Percentiles rank a stretch among this genome's conserved stretches.
Evolutionary conservation across 345 rosid species (phyloP).

Genomic region (Hypericum perforatum): DNA sequence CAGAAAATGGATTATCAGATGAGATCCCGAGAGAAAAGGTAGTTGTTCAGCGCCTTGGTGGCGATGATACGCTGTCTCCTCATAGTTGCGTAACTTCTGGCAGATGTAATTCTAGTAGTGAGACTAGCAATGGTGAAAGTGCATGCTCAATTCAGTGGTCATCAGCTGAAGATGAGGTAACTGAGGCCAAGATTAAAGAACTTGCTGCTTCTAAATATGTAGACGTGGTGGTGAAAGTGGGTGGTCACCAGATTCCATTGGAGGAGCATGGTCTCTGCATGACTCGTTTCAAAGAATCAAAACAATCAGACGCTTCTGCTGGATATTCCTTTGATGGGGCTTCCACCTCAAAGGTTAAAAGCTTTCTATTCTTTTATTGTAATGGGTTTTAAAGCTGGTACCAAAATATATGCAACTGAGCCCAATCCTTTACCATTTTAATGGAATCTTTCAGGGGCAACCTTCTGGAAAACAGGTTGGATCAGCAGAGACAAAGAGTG

Average conservation of each 20-base stretch:
- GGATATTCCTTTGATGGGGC: constrained; percentile 8
- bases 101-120: constrained; percentile 14
- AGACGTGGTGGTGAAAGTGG: not conserved
- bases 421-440: not conserved
- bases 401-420: not conserved
- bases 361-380: constrained; percentile 5
- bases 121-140: constrained; percentile 16
- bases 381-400: not conserved
- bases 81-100: constrained; percentile 1
- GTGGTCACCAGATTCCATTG: not conserved
- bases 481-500: constrained; percentile 9
- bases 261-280: not conserved
- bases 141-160: constrained; percentile 23
- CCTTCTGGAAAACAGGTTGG: constrained; percentile 24
- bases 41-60: constrained; percentile 1
- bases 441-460: constrained; percentile 16
- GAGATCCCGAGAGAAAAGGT: constrained; percentile 14
- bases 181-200: constrained; percentile 11
- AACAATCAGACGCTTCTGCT: constrained; percentile 12
- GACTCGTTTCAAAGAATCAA: constrained; percentile 13
- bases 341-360: constrained; percentile 16
- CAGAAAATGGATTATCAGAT: constrained; percentile 4
- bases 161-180: constrained; percentile 14
- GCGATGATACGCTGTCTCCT: constrained; percentile 9
- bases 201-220: constrained; percentile 3